Conservation (phyloP, 352 stramenopile genomes). For the Globisporangium alternatum region DNA sequence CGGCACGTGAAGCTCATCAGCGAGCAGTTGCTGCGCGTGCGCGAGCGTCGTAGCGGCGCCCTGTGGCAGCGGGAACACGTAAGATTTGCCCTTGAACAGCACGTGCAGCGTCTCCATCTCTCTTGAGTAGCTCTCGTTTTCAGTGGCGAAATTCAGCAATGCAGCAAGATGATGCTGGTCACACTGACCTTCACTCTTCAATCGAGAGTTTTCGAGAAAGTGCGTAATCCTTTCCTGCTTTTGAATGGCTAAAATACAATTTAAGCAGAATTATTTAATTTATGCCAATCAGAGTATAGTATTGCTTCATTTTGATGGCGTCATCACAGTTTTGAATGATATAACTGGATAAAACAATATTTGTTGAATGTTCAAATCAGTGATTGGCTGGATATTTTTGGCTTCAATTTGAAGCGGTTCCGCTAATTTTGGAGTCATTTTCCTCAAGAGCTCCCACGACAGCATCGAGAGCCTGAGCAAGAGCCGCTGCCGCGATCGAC, state of each 20-base stretch:
- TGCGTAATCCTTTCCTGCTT: too few relatives aligned
- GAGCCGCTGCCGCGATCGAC: not conserved
- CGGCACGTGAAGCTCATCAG: conserved; percentile 23
- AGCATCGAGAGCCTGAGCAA: not conserved
- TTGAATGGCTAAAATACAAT: too few relatives aligned
- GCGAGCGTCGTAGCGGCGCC: conserved; percentile 24
- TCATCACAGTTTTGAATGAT: not conserved
- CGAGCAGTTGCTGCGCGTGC: conserved; percentile 39
- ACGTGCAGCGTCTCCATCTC: conserved; percentile 38
- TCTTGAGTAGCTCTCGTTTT: not conserved
- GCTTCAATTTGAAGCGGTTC: not conserved
- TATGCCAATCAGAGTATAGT: too few relatives aligned
- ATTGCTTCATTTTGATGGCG: too few relatives aligned
- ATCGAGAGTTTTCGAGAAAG: too few relatives aligned
- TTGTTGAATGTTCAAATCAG: not conserved
- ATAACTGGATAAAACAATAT: not conserved
- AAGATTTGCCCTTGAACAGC: conserved; percentile 42
- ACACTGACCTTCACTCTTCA: not conserved
- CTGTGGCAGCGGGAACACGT: conserved; percentile 25
- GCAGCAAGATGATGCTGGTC: not conserved
- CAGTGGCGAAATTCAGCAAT: not conserved
- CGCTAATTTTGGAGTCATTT: not conserved
- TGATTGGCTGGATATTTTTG: not conserved
- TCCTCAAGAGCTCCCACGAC: not conserved
- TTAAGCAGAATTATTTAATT: too few relatives aligned